Base-by-base conservation (phyloP, 75 land plant genomes). In the Pinus tabuliformis region DNA sequence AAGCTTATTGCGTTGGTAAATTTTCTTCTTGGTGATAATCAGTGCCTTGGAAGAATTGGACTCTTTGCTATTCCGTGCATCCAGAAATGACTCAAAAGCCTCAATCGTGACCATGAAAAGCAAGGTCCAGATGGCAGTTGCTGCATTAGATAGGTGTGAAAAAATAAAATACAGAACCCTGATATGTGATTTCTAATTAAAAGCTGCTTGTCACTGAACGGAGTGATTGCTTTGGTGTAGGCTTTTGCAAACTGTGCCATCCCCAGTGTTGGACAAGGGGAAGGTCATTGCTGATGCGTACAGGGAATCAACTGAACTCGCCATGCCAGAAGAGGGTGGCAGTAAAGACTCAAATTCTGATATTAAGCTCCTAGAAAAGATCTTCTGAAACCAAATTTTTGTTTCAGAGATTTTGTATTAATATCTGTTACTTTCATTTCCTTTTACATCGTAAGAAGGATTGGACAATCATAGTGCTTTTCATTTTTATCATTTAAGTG, bases 21-120 rank as follows among this genome's bases (percentile, higher is more conserved):
- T 2, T 75, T 62, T 11, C 5, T 30, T 65, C 9, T 56, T 76
- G 73, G 54, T 30, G 6, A 61, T 62, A 24, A 75, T 59, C 72
- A 97, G 99, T 45, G 95, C 99, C 73, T 84, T 97, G 90, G 99
- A 97, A 81, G 99, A 97, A 59, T 89, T 97, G 56, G 99, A 97
- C 82, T 89, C 91, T 2, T 78, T 91, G 54, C 82, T 97, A 49
- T 73, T 97, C 59, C 89, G 75, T 78, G 98, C 98, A 57, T 87
- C 94, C 73, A 92, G 99, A 75, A 88, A 88, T 57, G 86, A 95
- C 62, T 76, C 80, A n/a, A 78, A 74, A 17, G 88, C 91, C 16
- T 82, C 99, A 64, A 76, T 90, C 13, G 75, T 84, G 39, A 73
- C 89, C 39, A 97, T 95, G 98, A 91, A 88, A 82, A 59, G 63